A percentile compares a stretch with the other conserved stretches of the same genome.
Evolutionary conservation across 2,329 filamentous ascomycete species (phyloP).

Genomic region (Didymella glomerata): DNA sequence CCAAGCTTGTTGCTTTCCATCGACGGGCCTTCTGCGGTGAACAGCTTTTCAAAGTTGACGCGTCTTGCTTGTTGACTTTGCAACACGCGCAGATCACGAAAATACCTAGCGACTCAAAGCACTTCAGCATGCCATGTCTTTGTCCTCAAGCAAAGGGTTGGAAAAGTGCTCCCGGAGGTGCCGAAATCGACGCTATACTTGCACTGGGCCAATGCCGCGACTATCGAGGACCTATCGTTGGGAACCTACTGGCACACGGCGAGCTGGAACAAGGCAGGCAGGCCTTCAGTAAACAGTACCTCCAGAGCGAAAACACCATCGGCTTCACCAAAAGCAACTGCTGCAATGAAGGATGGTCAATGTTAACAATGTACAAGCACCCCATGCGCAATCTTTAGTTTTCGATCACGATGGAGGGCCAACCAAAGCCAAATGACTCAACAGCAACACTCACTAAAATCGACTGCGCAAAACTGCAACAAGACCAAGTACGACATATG

Average conservation of each 20-base stretch:
- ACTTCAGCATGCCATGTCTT: not conserved
- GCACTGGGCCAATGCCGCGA: slow-evolving; percentile 1
- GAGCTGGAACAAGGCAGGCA: not conserved
- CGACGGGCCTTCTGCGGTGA: slow-evolving; percentile 19
- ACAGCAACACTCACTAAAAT: not conserved
- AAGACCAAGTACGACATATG: not conserved
- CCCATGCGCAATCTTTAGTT: not conserved
- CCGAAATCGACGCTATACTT: slow-evolving; percentile 17
- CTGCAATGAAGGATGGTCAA: not conserved
- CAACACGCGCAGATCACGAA: slow-evolving; percentile 8
- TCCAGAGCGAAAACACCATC: not conserved
- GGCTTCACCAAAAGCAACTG: not conserved
- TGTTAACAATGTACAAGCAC: not conserved
- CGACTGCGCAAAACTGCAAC: not conserved
- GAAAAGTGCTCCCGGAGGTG: not conserved
- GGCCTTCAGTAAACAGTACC: not conserved
- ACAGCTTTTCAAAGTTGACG: slow-evolving; percentile 7
- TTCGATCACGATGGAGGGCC: not conserved
- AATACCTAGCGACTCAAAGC: not conserved
- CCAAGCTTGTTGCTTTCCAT: slow-evolving; percentile 1
- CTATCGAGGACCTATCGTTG: slow-evolving; percentile 3
- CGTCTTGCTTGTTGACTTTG: slow-evolving; percentile 3
- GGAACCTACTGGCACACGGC: not conserved
- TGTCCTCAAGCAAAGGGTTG: slow-evolving; percentile 5
- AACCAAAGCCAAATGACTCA: not conserved